Percentiles rank a stretch among this genome's conserved stretches.
Evolutionary conservation across 129 eudicot species (phyloP).

Genomic region (Lonicera japonica): DNA sequence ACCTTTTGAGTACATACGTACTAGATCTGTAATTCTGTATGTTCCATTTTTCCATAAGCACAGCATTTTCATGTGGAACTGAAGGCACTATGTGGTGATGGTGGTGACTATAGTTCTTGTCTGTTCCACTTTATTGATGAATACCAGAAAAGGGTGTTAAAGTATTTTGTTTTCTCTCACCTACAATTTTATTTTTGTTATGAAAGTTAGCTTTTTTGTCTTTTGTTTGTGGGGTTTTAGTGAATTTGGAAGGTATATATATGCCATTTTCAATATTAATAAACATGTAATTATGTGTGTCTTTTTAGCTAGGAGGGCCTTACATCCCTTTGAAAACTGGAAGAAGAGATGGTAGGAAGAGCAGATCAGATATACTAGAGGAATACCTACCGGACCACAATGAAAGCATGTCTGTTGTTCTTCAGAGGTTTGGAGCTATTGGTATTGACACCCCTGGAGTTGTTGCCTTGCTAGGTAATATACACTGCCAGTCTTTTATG

Average conservation of each 20-base stretch:
- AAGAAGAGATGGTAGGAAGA: conserved; percentile 91
- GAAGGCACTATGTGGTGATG: neutral
- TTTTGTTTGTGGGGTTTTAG: conserved; percentile 1
- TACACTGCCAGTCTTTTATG: neutral
- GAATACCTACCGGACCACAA: conserved; percentile 93
- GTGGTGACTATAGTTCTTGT: neutral
- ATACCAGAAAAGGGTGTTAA: neutral
- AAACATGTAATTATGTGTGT: neutral
- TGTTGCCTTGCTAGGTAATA: conserved; percentile 85
- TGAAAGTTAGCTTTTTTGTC: neutral
- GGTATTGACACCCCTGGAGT: conserved; percentile 92
- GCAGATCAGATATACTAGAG: conserved; percentile 89
- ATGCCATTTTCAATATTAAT: neutral
- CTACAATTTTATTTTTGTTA: neutral
- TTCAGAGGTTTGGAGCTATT: conserved; percentile 72
- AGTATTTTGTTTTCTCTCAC: conserved; percentile 1
- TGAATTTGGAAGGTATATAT: neutral
- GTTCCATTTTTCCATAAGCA: neutral
- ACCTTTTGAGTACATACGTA: no score
- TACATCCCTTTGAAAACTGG: conserved; percentile 90
- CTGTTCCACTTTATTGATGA: neutral
- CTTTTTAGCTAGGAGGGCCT: conserved; percentile 90
- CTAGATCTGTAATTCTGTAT: no score
- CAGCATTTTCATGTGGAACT: neutral
- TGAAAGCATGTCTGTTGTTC: conserved; percentile 87